Evolutionary conservation across 768 basidiomycete genomes (phyloP).

Genomic region (Pleurotus cornucopiae): DNA sequence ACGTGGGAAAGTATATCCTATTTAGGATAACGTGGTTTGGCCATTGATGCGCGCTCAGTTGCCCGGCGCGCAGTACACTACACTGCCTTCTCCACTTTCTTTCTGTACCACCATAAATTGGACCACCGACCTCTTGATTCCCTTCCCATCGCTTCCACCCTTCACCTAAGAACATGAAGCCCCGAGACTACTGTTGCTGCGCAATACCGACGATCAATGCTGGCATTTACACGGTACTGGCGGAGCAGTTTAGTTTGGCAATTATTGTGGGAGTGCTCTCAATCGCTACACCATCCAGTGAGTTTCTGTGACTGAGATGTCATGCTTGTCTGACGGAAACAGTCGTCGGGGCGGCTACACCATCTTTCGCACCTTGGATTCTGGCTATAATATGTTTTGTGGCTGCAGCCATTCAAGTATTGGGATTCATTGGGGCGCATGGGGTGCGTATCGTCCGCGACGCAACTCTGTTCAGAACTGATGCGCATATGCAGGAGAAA

Average conservation of each 20-base stretch:
- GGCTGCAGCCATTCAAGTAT: conserved; percentile 68
- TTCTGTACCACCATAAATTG: not conserved
- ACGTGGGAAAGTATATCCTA: not conserved
- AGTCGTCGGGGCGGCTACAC: conserved; percentile 88
- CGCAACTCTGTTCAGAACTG: not conserved
- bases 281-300: conserved; percentile 76
- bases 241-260: conserved; percentile 70
- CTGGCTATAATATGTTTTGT: conserved; percentile 75
- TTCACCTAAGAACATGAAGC: conserved; percentile 49
- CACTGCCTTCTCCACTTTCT: not conserved
- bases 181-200: conserved; percentile 88
- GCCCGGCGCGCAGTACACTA: not conserved
- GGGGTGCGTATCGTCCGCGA: conserved; percentile 40
- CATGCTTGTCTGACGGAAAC: not conserved
- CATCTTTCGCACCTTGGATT: conserved; percentile 69
- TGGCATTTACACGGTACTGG: conserved; percentile 79
- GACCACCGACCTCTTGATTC: conserved; percentile 2
- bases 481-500: conserved; percentile 50
- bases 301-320: conserved; percentile 22
- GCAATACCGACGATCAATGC: conserved; percentile 88
- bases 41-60: not conserved
- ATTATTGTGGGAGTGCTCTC: conserved; percentile 69
- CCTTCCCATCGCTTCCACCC: too few species aligned
- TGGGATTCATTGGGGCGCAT: conserved; percentile 85
- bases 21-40: not conserved